Evolutionary conservation across 2,329 filamentous ascomycete species (phyloP).

Genomic region (Nigrospora osmanthi): DNA sequence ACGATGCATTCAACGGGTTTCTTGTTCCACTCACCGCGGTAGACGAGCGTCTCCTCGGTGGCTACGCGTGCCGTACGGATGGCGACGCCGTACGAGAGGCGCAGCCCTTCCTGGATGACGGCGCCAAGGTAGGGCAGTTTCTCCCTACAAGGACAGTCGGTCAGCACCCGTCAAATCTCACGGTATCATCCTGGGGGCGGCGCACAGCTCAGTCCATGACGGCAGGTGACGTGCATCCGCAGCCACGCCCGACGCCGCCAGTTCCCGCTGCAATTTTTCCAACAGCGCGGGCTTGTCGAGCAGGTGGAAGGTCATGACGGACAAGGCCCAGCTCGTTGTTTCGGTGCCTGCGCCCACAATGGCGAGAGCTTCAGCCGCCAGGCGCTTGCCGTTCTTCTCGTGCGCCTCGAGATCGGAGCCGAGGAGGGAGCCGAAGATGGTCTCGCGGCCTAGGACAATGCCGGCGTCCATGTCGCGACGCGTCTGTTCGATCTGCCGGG

Average conservation of each 20-base stretch:
- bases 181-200: no score
- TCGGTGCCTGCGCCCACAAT: slow-evolving; percentile 23
- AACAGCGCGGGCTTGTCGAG: slow-evolving; percentile 23
- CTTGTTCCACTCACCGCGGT: slow-evolving; percentile 13
- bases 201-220: background rate
- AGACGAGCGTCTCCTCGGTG: slow-evolving; percentile 20
- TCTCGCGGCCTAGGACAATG: slow-evolving; percentile 1
- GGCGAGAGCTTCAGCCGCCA: slow-evolving; percentile 9
- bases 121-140: slow-evolving; percentile 26
- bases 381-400: slow-evolving; percentile 8
- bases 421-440: slow-evolving; percentile 13
- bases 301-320: slow-evolving; percentile 26
- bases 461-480: slow-evolving; percentile 7
- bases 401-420: slow-evolving; percentile 5
- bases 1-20: slow-evolving; percentile 8
- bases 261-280: slow-evolving; percentile 18
- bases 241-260: slow-evolving; percentile 15
- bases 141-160: slow-evolving; percentile 9
- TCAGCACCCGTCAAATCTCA: no score
- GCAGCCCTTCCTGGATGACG: slow-evolving; percentile 27
- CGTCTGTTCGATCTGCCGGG: slow-evolving; percentile 6
- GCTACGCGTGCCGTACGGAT: slow-evolving; percentile 17
- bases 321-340: slow-evolving; percentile 20
- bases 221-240: background rate
- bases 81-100: slow-evolving; percentile 22